Base-by-base conservation (phyloP, 1,139 yeast species). In the Spencermartinsiella ligniputridi region DNA sequence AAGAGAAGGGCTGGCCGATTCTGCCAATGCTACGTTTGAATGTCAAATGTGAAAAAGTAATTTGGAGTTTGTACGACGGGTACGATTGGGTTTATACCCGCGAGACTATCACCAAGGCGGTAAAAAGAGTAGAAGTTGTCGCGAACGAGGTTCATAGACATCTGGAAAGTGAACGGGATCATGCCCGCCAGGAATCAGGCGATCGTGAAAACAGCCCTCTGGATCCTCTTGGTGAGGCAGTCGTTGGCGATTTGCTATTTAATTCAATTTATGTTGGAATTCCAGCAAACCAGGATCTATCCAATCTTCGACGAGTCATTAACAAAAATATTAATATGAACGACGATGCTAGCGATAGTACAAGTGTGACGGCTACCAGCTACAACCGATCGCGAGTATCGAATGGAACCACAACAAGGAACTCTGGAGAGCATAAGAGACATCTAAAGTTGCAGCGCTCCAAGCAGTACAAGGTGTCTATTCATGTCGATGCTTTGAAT, bases 41-140 rank as follows among this genome's bases (percentile, higher is more conserved):
- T 16, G 51, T 12, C 42, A 45, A 15, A 37, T 52, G 12, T 19
- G 34, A 12, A 52, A 47, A n/a, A 41, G 45, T 73, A 0, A 64
- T 64, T 3, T 66, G 92, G 48, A 79, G 76, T 47, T 65, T 92
- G 34, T 81, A 78, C 60, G 98, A 92, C 67, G 99, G 99, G 0
- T 92, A 82, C 58, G 98, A 92, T 60, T 89, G 97, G 96, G 76
- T 76, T 46, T 79, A 78, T 40, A 88, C 97, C 0, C 72, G 95
- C 49, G 73, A 71, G 35, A 72, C 79, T 0, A 82, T 92, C 21
- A 69, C 74, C 18, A 75, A 73, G 4, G 86, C 87, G 0, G 82
- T 90, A 0, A 74, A 73, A 45, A 66, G 75, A 29, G 78, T 85
- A 12, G 87, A 83, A 53, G 68, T 65, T 11, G 73, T 69, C 42